phyloP scores from a whole-genome alignment of 768 basidiomycete species.

The Rhodocollybia butyracea region DNA sequence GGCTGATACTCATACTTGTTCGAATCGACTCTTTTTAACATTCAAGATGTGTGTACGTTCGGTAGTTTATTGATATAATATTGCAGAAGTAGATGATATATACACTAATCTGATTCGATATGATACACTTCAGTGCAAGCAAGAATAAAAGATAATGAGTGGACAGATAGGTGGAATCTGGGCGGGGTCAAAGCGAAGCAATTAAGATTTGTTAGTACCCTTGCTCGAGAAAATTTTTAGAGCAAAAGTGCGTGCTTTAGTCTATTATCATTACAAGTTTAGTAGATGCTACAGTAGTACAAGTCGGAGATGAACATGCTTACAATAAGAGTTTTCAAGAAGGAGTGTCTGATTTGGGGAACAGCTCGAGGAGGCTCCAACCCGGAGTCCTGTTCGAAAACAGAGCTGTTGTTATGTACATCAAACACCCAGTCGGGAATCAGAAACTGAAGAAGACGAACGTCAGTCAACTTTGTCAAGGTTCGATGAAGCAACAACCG shows the following conservation, averaged over 20 bases:
- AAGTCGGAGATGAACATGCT: too few species aligned
- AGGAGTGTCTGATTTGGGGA: neutral
- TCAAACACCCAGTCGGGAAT: slow-evolving; percentile 5
- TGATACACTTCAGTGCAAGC: too few species aligned
- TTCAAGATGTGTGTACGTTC: too few species aligned
- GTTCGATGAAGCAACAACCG: neutral
- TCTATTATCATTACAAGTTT: too few species aligned
- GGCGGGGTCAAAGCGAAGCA: too few species aligned
- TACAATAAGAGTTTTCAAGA: neutral
- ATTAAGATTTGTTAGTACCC: too few species aligned
- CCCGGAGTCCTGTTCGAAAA: neutral
- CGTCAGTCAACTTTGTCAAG: neutral
- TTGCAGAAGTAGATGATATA: too few species aligned
- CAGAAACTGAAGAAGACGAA: neutral
- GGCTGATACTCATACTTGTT: neutral
- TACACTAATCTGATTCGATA: too few species aligned
- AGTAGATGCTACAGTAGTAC: too few species aligned
- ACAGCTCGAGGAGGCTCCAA: neutral
- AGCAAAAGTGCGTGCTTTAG: neutral
- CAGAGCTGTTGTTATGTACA: neutral
- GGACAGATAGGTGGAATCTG: too few species aligned
- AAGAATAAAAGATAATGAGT: neutral
- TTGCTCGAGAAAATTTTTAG: neutral
- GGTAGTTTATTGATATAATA: too few species aligned
- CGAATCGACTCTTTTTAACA: too few species aligned